Base-by-base conservation (phyloP, 164 flowering plant genomes). In the Buxus sempervirens region DNA sequence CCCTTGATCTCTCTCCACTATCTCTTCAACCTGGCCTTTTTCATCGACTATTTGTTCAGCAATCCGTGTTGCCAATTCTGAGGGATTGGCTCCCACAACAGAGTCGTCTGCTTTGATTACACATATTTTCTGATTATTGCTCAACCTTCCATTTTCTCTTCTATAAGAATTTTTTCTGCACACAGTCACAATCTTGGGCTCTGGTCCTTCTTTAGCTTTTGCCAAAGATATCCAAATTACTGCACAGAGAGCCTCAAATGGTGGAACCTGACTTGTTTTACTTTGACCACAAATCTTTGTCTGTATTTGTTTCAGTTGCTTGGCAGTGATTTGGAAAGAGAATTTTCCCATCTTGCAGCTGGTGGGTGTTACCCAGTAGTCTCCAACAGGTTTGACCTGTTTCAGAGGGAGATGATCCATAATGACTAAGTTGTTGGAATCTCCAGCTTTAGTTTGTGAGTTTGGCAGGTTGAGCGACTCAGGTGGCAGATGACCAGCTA, bases 161-260 rank as follows among this genome's bases (percentile, higher is more conserved):
- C 48, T 63, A 5, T 0, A 19, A 22, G 62, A 41, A 63, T 73
- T 63, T 1, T 60, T 68, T 24, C 73, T 70, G 59, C 84, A 81
- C 14, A 89, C 63, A 10, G 92, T 86, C 69, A 84, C 83, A 0
- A 67, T 24, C 26, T 65, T 79, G 13, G 83, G 74, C 26, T 54
- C 82, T 25, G 20, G 20, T 4, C 65, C 73, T 58, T 68, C 85
- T 67, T 84, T 76, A 3, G 81, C 69, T 18, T 70, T 81, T 0
- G 94, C 86, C 15, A 88, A 21, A n/a, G 77, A 83, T 68, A 82
- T 80, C 98, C 96, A 92, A 18, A 86, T 54, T 14, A 83, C 36
- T 5, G 91, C 86, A 1, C 83, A 74, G 48, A 92, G 51, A 14
- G 79, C 59, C 41, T 86, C 87, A 65, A 92, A 92, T 9, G 73